phyloP scores from a whole-genome alignment of 2,329 filamentous ascomycete genomes.

The Hypoxylon sp. region DNA sequence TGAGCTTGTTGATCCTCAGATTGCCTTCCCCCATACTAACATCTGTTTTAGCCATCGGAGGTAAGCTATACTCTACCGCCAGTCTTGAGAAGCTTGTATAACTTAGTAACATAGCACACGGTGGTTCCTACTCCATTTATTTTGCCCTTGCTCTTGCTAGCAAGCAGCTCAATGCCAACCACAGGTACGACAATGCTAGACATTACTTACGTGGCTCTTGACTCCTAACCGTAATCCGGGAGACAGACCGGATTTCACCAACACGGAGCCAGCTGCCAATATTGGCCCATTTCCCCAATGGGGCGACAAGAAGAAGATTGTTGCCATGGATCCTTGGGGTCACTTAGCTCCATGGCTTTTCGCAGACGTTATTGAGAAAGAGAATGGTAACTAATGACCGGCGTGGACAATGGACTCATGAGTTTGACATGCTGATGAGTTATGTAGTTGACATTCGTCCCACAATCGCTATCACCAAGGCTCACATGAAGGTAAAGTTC shows the following conservation, averaged over 20 bases:
- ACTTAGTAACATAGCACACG: slow-evolving; percentile 60
- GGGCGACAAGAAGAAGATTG: slow-evolving; percentile 92
- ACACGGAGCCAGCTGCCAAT: slow-evolving; percentile 91
- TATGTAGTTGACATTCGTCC: slow-evolving; percentile 82
- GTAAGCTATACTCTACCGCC: slow-evolving; percentile 56
- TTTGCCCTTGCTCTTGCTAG: slow-evolving; percentile 93
- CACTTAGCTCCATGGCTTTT: slow-evolving; percentile 89
- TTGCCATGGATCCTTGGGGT: slow-evolving; percentile 96
- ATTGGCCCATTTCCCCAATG: slow-evolving; percentile 93
- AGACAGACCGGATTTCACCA: slow-evolving; percentile 73
- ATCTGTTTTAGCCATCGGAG: slow-evolving; percentile 67
- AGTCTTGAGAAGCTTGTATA: slow-evolving; percentile 25
- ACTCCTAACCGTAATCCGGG: slow-evolving; percentile 29
- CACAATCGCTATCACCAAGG: slow-evolving; percentile 91
- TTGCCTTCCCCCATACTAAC: slow-evolving; percentile 37
- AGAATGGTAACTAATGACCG: slow-evolving; percentile 68
- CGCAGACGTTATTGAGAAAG: slow-evolving; percentile 81
- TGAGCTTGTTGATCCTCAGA: slow-evolving; percentile 57
- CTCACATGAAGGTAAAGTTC: slow-evolving; percentile 81
- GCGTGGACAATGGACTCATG: neutral
- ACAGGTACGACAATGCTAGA: slow-evolving; percentile 66
- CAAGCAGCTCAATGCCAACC: slow-evolving; percentile 86
- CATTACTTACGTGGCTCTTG: neutral
- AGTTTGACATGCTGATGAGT: slow-evolving; percentile 23
- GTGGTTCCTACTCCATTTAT: slow-evolving; percentile 96